Base-by-base conservation (phyloP, 2,329 filamentous ascomycete genomes). In the Stagonosporopsis cucurbitacearum region DNA sequence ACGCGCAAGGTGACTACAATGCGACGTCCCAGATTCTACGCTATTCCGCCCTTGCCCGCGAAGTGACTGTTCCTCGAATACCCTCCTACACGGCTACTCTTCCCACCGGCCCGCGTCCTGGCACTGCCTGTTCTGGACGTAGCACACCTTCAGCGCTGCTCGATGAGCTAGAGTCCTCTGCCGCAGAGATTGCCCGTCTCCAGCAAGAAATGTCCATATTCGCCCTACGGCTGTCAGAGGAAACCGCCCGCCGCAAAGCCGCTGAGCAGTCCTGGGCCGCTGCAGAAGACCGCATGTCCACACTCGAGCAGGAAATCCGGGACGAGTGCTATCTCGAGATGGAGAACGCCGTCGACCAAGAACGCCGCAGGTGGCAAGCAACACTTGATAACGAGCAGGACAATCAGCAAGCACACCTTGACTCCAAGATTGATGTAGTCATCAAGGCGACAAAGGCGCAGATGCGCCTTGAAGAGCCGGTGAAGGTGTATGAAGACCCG, bases 21-120 rank as follows among this genome's bases (percentile, higher is more conserved):
- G 92, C 95, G 12, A 99, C 95, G 0, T 96, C 91, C 5, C 95
- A 98, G 71, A 98, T 99, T 58, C 81, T 99, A 1, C 88, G 94
- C 17, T 99, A 99, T 77, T 95, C 91, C 20, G 94, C 95, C 0
- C 83, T 99, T 4, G 95, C 95, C 0, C 87, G 92, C 19, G 94
- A 98, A 77, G 90, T 98, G 11, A 96, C 94, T 0, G 91, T 97
- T 1, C 92, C 93, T 6, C 88, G 94, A 5, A 86, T 96, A 7
- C 93, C 93, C 0, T 95, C 90, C 43, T 87, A 94, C 46, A 90
- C 89, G 0, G 87, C 87, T 37, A 90, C 88, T 0, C 71, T 79
- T 25, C 66, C 72, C 13, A 70, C 70, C 37, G 77, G 78, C 2
- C 41, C 69, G 76, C 54, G 54, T 15, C 54, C 54, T 41, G 54